Conservation (phyloP, 371 early-diverging fungal species). For the Nosema muscidifuracis region DNA sequence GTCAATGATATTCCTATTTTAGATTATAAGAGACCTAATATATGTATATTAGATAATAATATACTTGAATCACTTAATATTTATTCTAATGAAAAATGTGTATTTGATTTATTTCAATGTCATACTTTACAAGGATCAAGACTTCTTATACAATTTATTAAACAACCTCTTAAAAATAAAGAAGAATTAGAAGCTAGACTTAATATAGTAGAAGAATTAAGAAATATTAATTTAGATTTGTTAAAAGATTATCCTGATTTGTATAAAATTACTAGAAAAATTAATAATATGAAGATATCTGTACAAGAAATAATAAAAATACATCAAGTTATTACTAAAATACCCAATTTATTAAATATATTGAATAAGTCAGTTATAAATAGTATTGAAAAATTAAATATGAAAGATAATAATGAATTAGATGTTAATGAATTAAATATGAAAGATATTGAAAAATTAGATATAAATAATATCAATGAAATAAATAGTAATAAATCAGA, state of each 20-base stretch:
- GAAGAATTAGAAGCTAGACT: conserved; percentile 58
- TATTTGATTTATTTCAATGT: conserved; percentile 31
- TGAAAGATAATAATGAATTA: too few species aligned
- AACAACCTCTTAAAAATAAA: conserved; percentile 40
- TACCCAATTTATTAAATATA: conserved; percentile 25
- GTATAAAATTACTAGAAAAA: conserved; percentile 41
- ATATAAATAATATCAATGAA: too few species aligned
- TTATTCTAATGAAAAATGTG: conserved; percentile 25
- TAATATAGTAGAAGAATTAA: conserved; percentile 46
- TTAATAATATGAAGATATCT: conserved; percentile 30
- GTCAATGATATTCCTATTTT: conserved; percentile 29
- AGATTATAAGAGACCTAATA: conserved; percentile 5
- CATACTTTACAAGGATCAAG: conserved; percentile 59
- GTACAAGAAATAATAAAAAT: conserved; percentile 52
- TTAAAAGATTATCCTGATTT: conserved; percentile 54
- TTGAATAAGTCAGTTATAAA: background rate
- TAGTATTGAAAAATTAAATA: background rate
- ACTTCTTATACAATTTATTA: conserved; percentile 52
- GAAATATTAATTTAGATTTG: conserved; percentile 26
- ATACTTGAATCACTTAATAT: conserved; percentile 16
- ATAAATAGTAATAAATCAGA: too few species aligned
- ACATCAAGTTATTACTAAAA: conserved; percentile 30
- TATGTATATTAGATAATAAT: conserved; percentile 7
- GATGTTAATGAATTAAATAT: too few species aligned
- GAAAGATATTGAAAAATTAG: too few species aligned